These are phyloP conservation scores for Fistulinella prunicolor DNA, from an alignment of 768 basidiomycete genomes.

Conservation along the genomic window DNA sequence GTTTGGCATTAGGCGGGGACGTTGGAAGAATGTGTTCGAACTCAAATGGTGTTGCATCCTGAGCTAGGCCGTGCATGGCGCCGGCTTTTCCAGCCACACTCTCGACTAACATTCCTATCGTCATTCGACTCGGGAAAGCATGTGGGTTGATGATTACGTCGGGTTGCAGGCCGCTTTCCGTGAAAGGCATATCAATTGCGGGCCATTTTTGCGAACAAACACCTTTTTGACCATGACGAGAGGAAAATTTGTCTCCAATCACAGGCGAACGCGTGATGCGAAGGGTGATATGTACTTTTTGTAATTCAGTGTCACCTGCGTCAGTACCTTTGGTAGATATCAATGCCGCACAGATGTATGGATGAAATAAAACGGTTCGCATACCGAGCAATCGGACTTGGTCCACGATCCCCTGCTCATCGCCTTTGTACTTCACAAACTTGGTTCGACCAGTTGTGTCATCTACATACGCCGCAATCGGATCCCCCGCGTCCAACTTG, in stretches of 20 bases:
- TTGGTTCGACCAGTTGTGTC: conserved; percentile 79
- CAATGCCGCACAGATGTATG: not conserved
- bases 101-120: conserved; percentile 99
- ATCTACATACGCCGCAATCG: conserved; percentile 84
- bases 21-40: conserved; percentile 38
- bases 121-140: conserved; percentile 99
- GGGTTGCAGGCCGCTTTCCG: conserved; percentile 97
- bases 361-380: conserved; percentile 13
- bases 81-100: conserved; percentile 99
- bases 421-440: conserved; percentile 94
- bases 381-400: conserved; percentile 86
- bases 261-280: conserved; percentile 93
- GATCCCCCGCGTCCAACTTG: conserved; percentile 67
- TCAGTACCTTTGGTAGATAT: conserved; percentile 63
- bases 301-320: conserved; percentile 80
- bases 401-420: conserved; percentile 87
- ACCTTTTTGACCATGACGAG: conserved; percentile 98
- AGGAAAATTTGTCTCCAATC: conserved; percentile 99
- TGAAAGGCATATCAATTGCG: conserved; percentile 96
- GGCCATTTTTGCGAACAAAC: conserved; percentile 99
- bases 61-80: conserved; percentile 96
- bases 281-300: conserved; percentile 91
- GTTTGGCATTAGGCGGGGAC: conserved; percentile 1
- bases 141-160: conserved; percentile 99
- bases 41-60: conserved; percentile 99